Percentiles rank a stretch among this genome's conserved stretches.
phyloP scores from a whole-genome alignment of 768 basidiomycete species.

The Lanmaoa rubissima region DNA sequence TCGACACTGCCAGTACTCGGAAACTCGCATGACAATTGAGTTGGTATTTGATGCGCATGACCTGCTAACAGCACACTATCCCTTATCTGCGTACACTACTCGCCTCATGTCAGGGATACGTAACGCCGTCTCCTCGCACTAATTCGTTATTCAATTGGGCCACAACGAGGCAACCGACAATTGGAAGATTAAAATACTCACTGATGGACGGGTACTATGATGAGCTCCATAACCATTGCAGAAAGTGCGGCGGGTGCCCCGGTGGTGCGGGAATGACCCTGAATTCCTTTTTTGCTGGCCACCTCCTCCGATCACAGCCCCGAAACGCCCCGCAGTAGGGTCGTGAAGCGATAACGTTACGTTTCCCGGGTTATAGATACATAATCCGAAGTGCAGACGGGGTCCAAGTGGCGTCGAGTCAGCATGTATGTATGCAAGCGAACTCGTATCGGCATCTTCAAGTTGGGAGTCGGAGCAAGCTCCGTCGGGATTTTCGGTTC shows the following conservation, averaged over 20 bases:
- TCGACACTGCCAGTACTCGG: background rate
- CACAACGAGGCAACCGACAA: background rate
- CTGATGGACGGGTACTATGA: background rate
- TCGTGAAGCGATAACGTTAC: too few relatives aligned
- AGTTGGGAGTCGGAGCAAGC: background rate
- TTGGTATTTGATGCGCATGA: background rate
- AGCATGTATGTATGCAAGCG: background rate
- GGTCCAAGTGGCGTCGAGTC: background rate
- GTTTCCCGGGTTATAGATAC: too few relatives aligned
- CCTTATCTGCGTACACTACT: background rate
- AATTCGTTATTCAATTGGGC: background rate
- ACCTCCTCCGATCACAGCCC: too few relatives aligned
- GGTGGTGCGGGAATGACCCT: too few relatives aligned
- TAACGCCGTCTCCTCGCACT: background rate
- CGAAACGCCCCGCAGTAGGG: too few relatives aligned
- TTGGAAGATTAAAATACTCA: background rate
- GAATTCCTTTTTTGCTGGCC: too few relatives aligned
- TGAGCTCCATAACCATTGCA: too few relatives aligned
- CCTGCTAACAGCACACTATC: background rate
- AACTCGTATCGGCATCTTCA: background rate
- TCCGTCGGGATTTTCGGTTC: background rate
- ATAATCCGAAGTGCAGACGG: too few relatives aligned
- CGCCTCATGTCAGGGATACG: background rate
- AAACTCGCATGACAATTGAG: background rate
- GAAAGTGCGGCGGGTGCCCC: too few relatives aligned